phyloP scores from a whole-genome alignment of 1,284 basidiomycete species.

The Sporisorium reilianum region DNA sequence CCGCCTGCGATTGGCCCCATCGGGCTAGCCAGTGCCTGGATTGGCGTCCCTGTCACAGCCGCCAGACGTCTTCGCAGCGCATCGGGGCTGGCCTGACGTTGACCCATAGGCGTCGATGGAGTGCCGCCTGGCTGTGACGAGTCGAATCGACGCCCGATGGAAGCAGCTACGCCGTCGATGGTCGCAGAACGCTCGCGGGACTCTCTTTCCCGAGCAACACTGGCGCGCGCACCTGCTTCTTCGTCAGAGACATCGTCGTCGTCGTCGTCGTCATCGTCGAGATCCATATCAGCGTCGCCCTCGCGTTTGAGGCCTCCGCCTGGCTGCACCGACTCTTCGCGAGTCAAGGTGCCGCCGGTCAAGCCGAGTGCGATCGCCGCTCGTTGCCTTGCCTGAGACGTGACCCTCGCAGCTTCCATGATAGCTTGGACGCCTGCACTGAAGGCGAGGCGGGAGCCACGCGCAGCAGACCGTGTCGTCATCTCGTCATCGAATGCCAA shows the following conservation, averaged over 20 bases:
- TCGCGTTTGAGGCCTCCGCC: conserved; percentile 7
- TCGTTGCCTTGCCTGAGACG: conserved; percentile 39
- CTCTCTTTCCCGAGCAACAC: conserved; percentile 18
- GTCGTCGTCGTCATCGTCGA: conserved; percentile 41
- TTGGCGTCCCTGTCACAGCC: conserved; percentile 39
- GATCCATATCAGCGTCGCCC: conserved; percentile 33
- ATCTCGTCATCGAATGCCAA: conserved; percentile 12
- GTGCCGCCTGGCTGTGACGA: conserved; percentile 44
- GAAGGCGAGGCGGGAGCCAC: conserved; percentile 30
- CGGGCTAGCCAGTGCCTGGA: conserved; percentile 36
- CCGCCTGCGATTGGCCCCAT: conserved; percentile 13
- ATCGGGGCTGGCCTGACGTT: conserved; percentile 42
- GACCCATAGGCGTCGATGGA: conserved; percentile 37
- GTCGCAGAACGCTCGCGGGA: conserved; percentile 36
- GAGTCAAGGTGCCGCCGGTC: conserved; percentile 25
- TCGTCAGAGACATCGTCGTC: conserved; percentile 32
- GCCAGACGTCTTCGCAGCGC: conserved; percentile 42
- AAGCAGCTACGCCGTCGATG: conserved; percentile 14
- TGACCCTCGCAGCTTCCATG: conserved; percentile 42
- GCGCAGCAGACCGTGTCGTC: conserved; percentile 19
- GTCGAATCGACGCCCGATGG: conserved; percentile 21
- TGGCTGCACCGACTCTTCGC: conserved; percentile 35
- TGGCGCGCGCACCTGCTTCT: conserved; percentile 21
- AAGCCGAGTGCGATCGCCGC: conserved; percentile 44
- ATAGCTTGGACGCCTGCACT: conserved; percentile 40